Base-by-base conservation (phyloP, 257 asterid species). In the Plantago elongata region DNA sequence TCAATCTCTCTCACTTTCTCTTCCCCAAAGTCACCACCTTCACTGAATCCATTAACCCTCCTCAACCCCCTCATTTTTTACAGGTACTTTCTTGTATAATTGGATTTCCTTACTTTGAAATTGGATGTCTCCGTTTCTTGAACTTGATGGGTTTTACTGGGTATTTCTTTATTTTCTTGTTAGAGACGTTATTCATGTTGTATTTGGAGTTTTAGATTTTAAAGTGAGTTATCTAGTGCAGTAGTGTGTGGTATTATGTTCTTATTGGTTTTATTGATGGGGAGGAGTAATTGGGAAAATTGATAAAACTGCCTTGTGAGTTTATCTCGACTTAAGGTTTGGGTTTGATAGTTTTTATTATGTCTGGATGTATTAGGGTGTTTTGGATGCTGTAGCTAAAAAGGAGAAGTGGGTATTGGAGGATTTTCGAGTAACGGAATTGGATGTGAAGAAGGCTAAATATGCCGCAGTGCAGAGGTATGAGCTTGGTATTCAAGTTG, bases 351-450 rank as follows among this genome's bases (percentile, higher is more conserved):
- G 45, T 11, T 30, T 30, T 58, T 22, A 27, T 11, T 47, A 11
- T 16, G 59, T 44, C 45, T 46, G n/a, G 43, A 18, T 37, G 40
- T 42, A 63, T 10, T 65, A 85, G 90, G 84, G 70, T 49, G 83
- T 88, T 54, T 59, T 85, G 79, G 74, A 69, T 74, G 81, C 64
- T 43, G 83, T 85, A 69, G 82, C 84, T 11, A 68, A 71, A 9
- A 74, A 67, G 45, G 90, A 81, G 79, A 81, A 75, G 76, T 88
- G 95, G 95, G 69, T 65, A 22, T 64, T 79, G 71, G 78, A 82
- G 67, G 86, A 85, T 40, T 27, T 83, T 66, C 75, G 81, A 59
- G 80, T 85, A 60, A 78, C 84, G 9, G 75, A 83, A 49, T 45
- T 83, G 71, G 89, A 85, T 67, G 71, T 69, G 5, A 75, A 72